Evolutionary conservation across 768 basidiomycete species (phyloP).

Genomic region (Rhizopogon salebrosus): DNA sequence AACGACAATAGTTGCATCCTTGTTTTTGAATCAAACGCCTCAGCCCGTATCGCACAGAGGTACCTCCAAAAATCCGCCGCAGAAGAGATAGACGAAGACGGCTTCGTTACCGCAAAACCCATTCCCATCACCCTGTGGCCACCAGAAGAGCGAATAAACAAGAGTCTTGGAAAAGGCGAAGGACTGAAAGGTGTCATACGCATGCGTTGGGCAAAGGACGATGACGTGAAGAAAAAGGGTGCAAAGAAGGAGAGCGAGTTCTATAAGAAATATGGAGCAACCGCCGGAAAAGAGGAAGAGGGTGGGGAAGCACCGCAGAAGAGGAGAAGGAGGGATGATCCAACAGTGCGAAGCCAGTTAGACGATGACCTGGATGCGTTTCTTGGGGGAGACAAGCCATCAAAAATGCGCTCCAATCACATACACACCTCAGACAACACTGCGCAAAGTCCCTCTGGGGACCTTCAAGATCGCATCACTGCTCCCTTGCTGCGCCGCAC

Average conservation of each 20-base stretch:
- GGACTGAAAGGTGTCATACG: constrained; percentile 60
- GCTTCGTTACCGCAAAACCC: constrained; percentile 57
- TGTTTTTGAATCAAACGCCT: constrained; percentile 55
- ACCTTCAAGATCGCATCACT: constrained; percentile 42
- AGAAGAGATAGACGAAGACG: constrained; percentile 50
- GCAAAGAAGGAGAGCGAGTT: constrained; percentile 72
- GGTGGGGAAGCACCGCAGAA: constrained; percentile 28
- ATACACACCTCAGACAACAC: constrained; percentile 43
- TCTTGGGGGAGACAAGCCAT: constrained; percentile 49
- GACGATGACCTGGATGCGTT: constrained; percentile 71
- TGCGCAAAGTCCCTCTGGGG: constrained; percentile 39
- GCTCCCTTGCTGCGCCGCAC: constrained; percentile 38
- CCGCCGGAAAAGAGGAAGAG: constrained; percentile 57
- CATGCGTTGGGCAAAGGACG: constrained; percentile 71
- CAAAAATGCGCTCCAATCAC: constrained; percentile 67
- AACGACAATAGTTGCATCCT: constrained; percentile 80
- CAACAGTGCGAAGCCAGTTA: constrained; percentile 35
- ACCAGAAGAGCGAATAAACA: constrained; percentile 70
- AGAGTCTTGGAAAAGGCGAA: constrained; percentile 62
- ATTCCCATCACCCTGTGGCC: constrained; percentile 77
- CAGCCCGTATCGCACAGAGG: constrained; percentile 48
- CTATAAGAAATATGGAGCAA: constrained; percentile 66
- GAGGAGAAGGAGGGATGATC: constrained; percentile 31
- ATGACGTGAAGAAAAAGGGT: constrained; percentile 76
- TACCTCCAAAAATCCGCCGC: constrained; percentile 45